A percentile compares a stretch with the other conserved stretches of the same genome.
These are phyloP conservation scores for Brassica cretica DNA, from an alignment of 345 rosid species.

Conservation along the genomic window DNA sequence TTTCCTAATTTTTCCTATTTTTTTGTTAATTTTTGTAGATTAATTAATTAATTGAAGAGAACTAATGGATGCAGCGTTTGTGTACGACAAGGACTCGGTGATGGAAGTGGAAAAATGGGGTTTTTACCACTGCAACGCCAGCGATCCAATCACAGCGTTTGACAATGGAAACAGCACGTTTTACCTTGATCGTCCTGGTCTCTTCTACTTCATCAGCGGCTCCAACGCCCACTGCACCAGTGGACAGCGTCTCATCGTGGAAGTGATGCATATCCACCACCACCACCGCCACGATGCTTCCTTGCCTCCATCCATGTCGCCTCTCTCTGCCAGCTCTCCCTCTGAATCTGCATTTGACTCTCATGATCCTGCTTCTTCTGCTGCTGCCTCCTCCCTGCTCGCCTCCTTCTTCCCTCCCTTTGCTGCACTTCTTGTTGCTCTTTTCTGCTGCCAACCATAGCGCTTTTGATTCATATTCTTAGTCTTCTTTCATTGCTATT, in stretches of 20 bases:
- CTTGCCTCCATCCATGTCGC: constrained; percentile 34
- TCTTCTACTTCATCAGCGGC: constrained; percentile 79
- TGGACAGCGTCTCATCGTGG: constrained; percentile 69
- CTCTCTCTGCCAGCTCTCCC: constrained; percentile 18
- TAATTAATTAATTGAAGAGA: neutral
- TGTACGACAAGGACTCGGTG: constrained; percentile 73
- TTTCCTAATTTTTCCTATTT: neutral
- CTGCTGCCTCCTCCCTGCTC: constrained; percentile 12
- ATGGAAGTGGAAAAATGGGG: constrained; percentile 75
- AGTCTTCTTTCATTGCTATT: neutral
- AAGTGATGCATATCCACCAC: constrained; percentile 69
- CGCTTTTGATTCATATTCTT: constrained; percentile 4
- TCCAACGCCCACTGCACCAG: constrained; percentile 53
- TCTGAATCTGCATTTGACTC: constrained; percentile 2
- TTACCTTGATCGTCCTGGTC: constrained; percentile 65
- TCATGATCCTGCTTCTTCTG: neutral
- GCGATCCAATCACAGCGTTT: constrained; percentile 45
- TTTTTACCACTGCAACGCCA: constrained; percentile 66
- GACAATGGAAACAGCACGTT: constrained; percentile 63
- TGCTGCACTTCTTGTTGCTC: constrained; percentile 22
- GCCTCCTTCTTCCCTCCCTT: neutral
- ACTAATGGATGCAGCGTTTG: constrained; percentile 46
- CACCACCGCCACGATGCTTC: constrained; percentile 39
- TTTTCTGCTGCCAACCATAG: neutral
- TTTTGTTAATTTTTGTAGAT: neutral